A percentile compares a stretch with the other conserved stretches of the same genome.
Evolutionary conservation across 192 early-diverging fungal species (phyloP).

Genomic region (Coemansia sp.): DNA sequence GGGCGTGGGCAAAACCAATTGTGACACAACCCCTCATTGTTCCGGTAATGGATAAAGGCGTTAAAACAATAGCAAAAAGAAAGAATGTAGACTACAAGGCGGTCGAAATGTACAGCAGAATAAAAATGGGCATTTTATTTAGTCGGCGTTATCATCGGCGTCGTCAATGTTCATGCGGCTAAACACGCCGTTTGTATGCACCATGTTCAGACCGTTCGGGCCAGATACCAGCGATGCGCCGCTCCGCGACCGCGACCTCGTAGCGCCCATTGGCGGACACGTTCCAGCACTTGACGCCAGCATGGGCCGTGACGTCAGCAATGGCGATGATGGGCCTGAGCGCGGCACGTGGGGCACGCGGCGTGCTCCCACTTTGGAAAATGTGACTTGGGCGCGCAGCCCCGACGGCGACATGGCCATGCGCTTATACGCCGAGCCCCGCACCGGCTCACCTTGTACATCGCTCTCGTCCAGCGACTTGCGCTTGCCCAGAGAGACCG

Average conservation of each 20-base stretch:
- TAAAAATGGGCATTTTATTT: background rate
- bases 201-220: conserved; percentile 1
- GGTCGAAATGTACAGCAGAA: background rate
- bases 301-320: conserved; percentile 18
- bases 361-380: conserved; percentile 12
- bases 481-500: conserved; percentile 29
- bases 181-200: conserved; percentile 51
- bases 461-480: conserved; percentile 30
- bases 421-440: conserved; percentile 37
- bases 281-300: conserved; percentile 14
- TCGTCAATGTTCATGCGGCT: conserved; percentile 53
- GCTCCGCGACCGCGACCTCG: conserved; percentile 38
- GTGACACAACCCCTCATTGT: no score
- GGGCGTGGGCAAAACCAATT: no score
- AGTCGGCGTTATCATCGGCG: conserved; percentile 11
- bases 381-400: conserved; percentile 35
- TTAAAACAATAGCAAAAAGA: background rate
- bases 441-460: background rate
- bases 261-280: conserved; percentile 13
- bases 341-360: conserved; percentile 10
- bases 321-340: conserved; percentile 36
- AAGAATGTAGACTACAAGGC: conserved; percentile 4
- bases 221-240: conserved; percentile 15
- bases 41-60: no score
- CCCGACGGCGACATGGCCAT: conserved; percentile 53